These are phyloP conservation scores for Caryopteris hybrid DNA, from an alignment of 305 asterid genomes.

Conservation along the genomic window DNA sequence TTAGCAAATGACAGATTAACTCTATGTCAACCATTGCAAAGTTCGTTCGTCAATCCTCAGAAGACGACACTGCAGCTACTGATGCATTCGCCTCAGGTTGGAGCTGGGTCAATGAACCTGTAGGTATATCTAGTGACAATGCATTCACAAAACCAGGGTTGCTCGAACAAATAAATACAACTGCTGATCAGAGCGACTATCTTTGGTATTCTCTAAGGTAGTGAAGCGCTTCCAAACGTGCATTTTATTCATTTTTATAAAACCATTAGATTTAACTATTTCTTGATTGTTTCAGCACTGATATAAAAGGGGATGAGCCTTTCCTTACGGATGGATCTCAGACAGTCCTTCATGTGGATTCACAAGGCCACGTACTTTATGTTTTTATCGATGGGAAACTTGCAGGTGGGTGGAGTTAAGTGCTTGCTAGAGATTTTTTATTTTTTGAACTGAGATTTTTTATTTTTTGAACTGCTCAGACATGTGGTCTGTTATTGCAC, in stretches of 20 bases:
- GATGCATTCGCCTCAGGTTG: constrained; percentile 49
- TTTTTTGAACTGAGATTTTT: neutral
- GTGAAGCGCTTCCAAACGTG: neutral
- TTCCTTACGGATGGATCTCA: constrained; percentile 60
- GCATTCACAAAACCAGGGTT: constrained; percentile 63
- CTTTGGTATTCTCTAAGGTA: constrained; percentile 94
- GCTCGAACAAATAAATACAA: constrained; percentile 82
- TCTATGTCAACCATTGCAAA: constrained; percentile 47
- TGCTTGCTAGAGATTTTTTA: neutral
- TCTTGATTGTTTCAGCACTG: constrained; percentile 42
- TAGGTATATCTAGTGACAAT: constrained; percentile 70
- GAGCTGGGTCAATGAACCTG: constrained; percentile 86
- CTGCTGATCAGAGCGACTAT: constrained; percentile 88
- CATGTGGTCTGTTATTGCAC: constrained; percentile 11
- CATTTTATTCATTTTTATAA: neutral
- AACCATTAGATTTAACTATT: neutral
- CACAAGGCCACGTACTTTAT: constrained; percentile 75
- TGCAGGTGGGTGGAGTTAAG: constrained; percentile 49
- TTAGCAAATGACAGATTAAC: constrained; percentile 61
- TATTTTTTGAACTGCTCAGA: neutral
- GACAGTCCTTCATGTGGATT: constrained; percentile 60
- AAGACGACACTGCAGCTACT: constrained; percentile 36
- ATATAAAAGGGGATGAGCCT: constrained; percentile 47
- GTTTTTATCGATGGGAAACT: constrained; percentile 72
- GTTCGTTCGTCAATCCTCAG: constrained; percentile 42